These are phyloP conservation scores for Leucocoprinus gongylophorus DNA, from an alignment of 1,284 basidiomycete genomes.

Conservation along the genomic window DNA sequence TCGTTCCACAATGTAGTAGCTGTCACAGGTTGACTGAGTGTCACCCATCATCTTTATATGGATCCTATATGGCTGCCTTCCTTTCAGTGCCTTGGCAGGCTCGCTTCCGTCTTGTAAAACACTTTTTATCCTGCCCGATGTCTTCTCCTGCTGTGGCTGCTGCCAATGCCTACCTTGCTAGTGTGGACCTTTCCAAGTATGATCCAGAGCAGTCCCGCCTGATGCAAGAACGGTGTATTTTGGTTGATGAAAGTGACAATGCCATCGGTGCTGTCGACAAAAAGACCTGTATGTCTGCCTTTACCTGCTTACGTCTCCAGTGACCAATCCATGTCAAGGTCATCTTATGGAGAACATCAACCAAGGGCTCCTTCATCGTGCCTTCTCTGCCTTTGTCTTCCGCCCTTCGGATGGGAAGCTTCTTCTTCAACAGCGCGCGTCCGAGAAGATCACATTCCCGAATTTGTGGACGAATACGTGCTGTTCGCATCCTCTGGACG, in stretches of 20 bases:
- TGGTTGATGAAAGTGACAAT: constrained; percentile 86
- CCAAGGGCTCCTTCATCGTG: constrained; percentile 92
- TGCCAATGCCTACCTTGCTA: constrained; percentile 56
- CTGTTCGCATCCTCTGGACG: constrained; percentile 94
- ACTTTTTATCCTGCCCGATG: not conserved
- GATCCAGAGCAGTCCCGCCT: constrained; percentile 78
- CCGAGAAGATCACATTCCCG: constrained; percentile 99
- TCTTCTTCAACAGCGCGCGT: constrained; percentile 91
- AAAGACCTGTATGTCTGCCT: constrained; percentile 77
- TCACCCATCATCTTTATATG: no score
- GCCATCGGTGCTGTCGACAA: constrained; percentile 92
- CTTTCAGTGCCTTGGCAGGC: no score
- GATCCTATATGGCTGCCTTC: no score
- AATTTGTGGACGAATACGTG: constrained; percentile 99
- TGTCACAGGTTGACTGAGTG: no score
- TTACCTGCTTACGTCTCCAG: not conserved
- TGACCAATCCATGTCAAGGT: constrained; percentile 41
- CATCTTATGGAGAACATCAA: constrained; percentile 98
- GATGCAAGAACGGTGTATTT: constrained; percentile 98
- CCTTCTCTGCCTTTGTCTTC: constrained; percentile 98
- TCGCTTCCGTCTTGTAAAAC: no score
- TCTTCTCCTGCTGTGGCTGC: constrained; percentile 50
- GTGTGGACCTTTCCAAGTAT: constrained; percentile 68
- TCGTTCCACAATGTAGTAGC: no score
- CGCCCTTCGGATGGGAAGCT: constrained; percentile 90